phyloP scores from a whole-genome alignment of 768 basidiomycete species.

The Tephrocybe rancida region DNA sequence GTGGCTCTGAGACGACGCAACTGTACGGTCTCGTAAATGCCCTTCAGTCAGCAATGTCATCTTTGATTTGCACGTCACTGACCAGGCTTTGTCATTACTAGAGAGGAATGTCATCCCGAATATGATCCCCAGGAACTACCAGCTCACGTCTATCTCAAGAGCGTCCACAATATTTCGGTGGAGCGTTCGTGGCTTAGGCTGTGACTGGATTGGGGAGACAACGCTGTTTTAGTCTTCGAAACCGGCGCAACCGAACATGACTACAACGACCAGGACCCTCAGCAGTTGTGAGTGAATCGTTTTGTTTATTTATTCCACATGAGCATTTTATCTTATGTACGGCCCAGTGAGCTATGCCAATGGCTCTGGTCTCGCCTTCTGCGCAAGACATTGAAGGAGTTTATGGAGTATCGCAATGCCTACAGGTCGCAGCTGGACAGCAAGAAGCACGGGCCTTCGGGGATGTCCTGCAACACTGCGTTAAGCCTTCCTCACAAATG shows the following conservation, averaged over 20 bases:
- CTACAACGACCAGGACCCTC: neutral
- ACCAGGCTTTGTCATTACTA: neutral
- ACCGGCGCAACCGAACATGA: conserved; percentile 1
- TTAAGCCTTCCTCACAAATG: conserved; percentile 1
- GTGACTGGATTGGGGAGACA: conserved; percentile 18
- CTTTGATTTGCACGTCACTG: no score
- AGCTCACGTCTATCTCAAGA: conserved; percentile 20
- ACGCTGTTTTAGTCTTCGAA: conserved; percentile 17
- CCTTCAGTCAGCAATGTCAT: conserved; percentile 12
- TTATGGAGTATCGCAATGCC: neutral
- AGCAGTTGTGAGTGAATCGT: neutral
- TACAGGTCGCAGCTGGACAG: neutral
- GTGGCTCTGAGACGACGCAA: conserved; percentile 8
- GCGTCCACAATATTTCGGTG: conserved; percentile 20
- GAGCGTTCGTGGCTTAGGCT: conserved; percentile 23
- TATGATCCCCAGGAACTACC: conserved; percentile 12
- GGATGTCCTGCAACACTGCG: neutral
- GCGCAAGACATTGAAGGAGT: neutral
- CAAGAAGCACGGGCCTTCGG: neutral
- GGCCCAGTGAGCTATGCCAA: neutral
- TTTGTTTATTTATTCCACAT: neutral
- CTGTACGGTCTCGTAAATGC: conserved; percentile 20
- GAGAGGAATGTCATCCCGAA: neutral
- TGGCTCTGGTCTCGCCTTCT: neutral
- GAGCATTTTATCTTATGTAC: neutral